A percentile compares a stretch with the other conserved stretches of the same genome.
Evolutionary conservation across 306 rosid genomes (phyloP).

Genomic region (Dryas octopetala): DNA sequence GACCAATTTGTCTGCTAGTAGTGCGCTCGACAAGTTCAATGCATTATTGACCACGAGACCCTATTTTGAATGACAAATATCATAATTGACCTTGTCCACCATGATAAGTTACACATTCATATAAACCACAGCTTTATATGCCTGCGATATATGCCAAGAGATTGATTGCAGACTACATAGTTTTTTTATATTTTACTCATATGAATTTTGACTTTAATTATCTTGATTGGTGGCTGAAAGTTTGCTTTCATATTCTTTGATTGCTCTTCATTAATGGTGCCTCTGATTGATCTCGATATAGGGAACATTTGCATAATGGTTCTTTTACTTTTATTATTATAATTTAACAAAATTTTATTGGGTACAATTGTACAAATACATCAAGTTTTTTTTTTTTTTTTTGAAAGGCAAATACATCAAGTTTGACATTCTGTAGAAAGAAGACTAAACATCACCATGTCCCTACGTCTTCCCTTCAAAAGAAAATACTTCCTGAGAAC

Average conservation of each 20-base stretch:
- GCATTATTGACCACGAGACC: background rate
- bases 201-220: too few relatives aligned
- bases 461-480: slow-evolving; percentile 45
- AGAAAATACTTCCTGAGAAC: slow-evolving; percentile 48
- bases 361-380: background rate
- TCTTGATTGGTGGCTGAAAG: too few relatives aligned
- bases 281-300: too few relatives aligned
- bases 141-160: too few relatives aligned
- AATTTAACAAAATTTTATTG: too few relatives aligned
- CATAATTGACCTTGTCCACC: slow-evolving; percentile 8
- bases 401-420: background rate
- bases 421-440: slow-evolving; percentile 33
- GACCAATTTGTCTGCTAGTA: background rate
- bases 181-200: too few relatives aligned
- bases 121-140: background rate
- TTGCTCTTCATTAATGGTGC: too few relatives aligned
- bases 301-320: too few relatives aligned
- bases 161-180: too few relatives aligned
- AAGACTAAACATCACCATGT: slow-evolving; percentile 46
- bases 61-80: background rate
- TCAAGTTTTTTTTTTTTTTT: background rate
- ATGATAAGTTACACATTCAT: background rate
- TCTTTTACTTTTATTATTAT: background rate
- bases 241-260: too few relatives aligned
- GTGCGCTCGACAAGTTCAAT: background rate